Evolutionary conservation across 345 rosid species (phyloP), one percentile per base, ranked within the genome.

Genomic region (Rhodamnia rubescens): DNA sequence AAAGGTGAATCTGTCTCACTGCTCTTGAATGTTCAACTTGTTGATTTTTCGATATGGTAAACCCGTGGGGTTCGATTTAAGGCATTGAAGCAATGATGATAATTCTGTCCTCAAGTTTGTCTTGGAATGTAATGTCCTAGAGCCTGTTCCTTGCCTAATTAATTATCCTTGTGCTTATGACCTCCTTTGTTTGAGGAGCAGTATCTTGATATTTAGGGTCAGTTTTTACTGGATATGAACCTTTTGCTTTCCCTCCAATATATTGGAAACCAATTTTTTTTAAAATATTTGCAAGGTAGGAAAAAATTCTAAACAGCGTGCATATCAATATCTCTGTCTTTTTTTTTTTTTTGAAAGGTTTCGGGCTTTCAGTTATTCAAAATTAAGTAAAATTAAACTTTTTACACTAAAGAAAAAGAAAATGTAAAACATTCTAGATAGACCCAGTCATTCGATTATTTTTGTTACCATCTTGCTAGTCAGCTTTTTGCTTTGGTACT

Each of bases 1-100:
- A 87, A 97, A 96, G 95, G 98, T 90, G 88, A 88, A 91, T 50
- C 50, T 49, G 21, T 81, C 16, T 81, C 40, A 15, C 32, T 50
- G 55, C 8, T 32, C 40, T 52, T 36, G 4, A 56, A 53, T 52
- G 18, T 82, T 13, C 49, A 13, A 53, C n/a, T 16, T 56, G 78
- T 58, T 18, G 14, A 83, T 83, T 29, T 64, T 27, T 83, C 29
- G 21, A 27, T 44, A 29, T 42, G 47, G 55, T 56, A 16, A 32
- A 27, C 14, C 84, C 18, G 44, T 51, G 57, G 32, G 36, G 14
- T 16, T 29, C 12, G n/a, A 52, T 53, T 53, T 26, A 82, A 53
- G 54, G 36, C 54, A 82, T 44, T 26, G 27, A 82, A 53, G 47
- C 75, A 64, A 64, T 64, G 12, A 16, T 64, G 75, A 64, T 64